Percentiles rank a stretch among this genome's conserved stretches.
Conservation (phyloP, 805 yeast genomes). For the Ascoidea tarda region DNA sequence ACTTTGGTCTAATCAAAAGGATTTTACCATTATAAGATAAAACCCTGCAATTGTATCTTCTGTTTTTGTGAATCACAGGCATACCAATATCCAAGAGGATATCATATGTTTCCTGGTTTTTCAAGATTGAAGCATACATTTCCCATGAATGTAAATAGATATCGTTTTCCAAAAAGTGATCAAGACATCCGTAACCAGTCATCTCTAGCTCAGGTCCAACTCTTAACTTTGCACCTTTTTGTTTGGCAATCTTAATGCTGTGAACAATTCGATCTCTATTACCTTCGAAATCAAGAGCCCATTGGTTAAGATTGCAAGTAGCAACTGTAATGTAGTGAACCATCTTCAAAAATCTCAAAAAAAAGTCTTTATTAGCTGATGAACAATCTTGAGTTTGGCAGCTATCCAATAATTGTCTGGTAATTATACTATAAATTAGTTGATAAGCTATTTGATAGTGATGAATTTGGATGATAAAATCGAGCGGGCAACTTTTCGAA, state of each 20-base stretch:
- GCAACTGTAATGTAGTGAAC: constrained; percentile 82
- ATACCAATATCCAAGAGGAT: constrained; percentile 85
- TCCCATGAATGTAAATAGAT: constrained; percentile 89
- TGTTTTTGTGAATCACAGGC: constrained; percentile 81
- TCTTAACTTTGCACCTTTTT: constrained; percentile 61
- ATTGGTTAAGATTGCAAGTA: constrained; percentile 91
- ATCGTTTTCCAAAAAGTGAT: constrained; percentile 88
- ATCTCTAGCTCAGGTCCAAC: constrained; percentile 97
- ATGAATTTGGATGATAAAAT: too few species aligned
- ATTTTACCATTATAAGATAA: constrained; percentile 69
- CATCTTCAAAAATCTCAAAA: constrained; percentile 27
- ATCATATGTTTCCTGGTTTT: constrained; percentile 53
- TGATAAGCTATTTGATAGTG: too few species aligned
- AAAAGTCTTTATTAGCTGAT: too few species aligned
- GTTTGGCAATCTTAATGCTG: constrained; percentile 67
- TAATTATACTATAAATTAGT: too few species aligned
- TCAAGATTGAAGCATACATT: constrained; percentile 67
- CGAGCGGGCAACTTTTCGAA: too few species aligned
- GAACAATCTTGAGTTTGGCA: too few species aligned
- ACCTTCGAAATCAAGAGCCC: constrained; percentile 98
- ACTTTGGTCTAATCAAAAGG: constrained; percentile 78
- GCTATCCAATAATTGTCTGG: too few species aligned
- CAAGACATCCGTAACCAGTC: constrained; percentile 89
- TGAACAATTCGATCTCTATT: constrained; percentile 82
- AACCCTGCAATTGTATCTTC: constrained; percentile 84